These are phyloP conservation scores for Hymenochaete sp. DNA, from an alignment of 1,284 basidiomycete genomes.

Conservation along the genomic window DNA sequence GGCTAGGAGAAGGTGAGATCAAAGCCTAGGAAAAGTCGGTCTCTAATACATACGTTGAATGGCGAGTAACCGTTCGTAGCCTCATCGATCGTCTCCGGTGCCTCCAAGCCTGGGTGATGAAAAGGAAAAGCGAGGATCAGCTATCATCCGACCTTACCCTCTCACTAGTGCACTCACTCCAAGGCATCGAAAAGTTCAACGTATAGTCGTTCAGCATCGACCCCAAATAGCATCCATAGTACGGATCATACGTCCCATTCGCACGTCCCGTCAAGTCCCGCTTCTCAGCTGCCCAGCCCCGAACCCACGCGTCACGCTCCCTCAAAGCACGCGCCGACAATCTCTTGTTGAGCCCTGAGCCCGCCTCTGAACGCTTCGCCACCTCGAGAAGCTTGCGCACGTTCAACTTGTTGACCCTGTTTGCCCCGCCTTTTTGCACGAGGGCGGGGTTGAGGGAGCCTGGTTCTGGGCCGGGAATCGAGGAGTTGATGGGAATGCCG, in stretches of 20 bases:
- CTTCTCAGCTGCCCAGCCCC: constrained; percentile 25
- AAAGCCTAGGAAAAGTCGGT: not conserved
- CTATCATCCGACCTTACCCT: no score
- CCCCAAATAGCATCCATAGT: constrained; percentile 50
- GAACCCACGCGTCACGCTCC: constrained; percentile 6
- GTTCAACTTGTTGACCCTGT: no score
- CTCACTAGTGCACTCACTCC: constrained; percentile 43
- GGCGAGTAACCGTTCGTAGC: constrained; percentile 13
- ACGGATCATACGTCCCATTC: constrained; percentile 46
- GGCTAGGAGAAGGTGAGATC: constrained; percentile 10
- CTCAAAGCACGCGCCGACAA: constrained; percentile 8
- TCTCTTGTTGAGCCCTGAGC: constrained; percentile 8
- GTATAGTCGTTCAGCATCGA: constrained; percentile 52
- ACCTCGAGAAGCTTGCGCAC: constrained; percentile 10
- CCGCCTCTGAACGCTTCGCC: constrained; percentile 3
- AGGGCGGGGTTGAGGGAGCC: constrained; percentile 17
- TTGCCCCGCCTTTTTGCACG: no score
- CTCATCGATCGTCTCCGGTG: constrained; percentile 4
- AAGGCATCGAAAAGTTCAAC: constrained; percentile 53
- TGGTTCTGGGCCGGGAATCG: constrained; percentile 5
- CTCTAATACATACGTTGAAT: constrained; percentile 18
- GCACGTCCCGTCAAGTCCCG: constrained; percentile 34
- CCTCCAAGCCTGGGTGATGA: constrained; percentile 35
- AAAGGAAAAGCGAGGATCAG: no score
- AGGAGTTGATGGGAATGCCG: constrained; percentile 7